Base-by-base conservation (phyloP, 768 basidiomycete species). In the Myochromella boudieri region DNA sequence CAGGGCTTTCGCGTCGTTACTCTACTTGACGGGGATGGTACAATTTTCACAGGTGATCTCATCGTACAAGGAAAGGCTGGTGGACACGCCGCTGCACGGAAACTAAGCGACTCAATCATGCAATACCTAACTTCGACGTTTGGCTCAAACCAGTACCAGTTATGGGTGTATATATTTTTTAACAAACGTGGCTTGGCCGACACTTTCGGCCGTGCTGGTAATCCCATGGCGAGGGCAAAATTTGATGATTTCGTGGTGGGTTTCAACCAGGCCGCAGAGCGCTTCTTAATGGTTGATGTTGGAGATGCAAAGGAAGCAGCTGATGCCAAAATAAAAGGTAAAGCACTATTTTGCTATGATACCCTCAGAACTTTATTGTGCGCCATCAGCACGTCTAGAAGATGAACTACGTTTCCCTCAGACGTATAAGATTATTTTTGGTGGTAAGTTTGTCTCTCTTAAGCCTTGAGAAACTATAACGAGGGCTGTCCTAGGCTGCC, bases 311-410 rank as follows among this genome's bases (percentile, higher is more conserved):
- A 88, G 66, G 86, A 88, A 70, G 83, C 81, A 3, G 85, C 84
- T 22, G 85, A 88, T 62, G 75, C 81, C 34, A 88, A 88, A 66
- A 78, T 88, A 60, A 85, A 84, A 74, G 82, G 87, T 85, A 53
- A 39, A 60, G 34, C 8, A 42, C 42, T 0, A 25, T 14, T 21
- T 21, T 24, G 20, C 39, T 36, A n/a, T 39, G 18, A 5, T 34
- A 6, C 17, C 52, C 28, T 32, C 26, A 26, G 32, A 44, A 44
- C 22, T 20, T 14, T 46, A 31, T 52, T 17, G 37, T 17, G 26
- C n/a, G 10, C 27, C 8, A 62, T 45, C 59, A 82, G 65, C 75
- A 51, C 75, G 76, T 54, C 70, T 87, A 25, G 77, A 81, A 54
- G 78, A 82, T 49, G 81, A 82, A 55, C 78, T 81, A 36, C 77